These are phyloP conservation scores for Urostyla sp. DNA, from an alignment of 73 alveolate species.

Conservation along the genomic window DNA sequence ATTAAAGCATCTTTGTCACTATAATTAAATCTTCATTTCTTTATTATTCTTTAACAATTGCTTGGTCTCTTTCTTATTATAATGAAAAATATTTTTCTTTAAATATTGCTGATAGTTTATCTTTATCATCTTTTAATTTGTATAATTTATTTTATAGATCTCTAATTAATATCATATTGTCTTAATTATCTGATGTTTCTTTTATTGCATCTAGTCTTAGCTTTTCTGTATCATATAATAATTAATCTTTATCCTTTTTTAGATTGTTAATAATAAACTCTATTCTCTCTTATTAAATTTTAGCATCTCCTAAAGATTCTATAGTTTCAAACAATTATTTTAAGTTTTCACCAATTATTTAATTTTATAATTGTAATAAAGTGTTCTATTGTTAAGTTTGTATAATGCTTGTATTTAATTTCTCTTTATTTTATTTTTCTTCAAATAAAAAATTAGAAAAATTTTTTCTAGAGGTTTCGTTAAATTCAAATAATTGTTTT, in stretches of 20 bases:
- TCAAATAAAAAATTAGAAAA: conserved; percentile 24
- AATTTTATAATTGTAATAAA: conserved; percentile 51
- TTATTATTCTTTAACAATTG: background rate
- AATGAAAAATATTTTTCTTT: background rate
- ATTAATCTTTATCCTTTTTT: background rate
- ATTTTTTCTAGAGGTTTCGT: conserved; percentile 5
- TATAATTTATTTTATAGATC: background rate
- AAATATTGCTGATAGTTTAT: background rate
- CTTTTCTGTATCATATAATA: background rate
- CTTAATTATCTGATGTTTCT: background rate
- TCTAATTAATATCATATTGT: background rate
- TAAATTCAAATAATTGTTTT: conserved; percentile 6
- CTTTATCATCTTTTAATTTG: background rate
- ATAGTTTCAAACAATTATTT: conserved; percentile 49
- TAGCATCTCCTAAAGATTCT: conserved; percentile 7
- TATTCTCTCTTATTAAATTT: conserved; percentile 1
- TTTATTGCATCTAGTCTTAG: background rate
- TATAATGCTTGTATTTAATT: conserved; percentile 19
- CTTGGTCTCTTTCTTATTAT: conserved; percentile 22
- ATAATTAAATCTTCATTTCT: conserved; percentile 12
- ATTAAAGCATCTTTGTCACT: background rate
- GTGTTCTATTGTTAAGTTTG: conserved; percentile 37
- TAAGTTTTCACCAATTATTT: conserved; percentile 63
- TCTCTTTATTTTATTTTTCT: conserved; percentile 57
- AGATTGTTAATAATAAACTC: background rate